These are phyloP conservation scores for Ichthyophonus hoferi DNA, from an alignment of 208 protist species.

Conservation along the genomic window DNA sequence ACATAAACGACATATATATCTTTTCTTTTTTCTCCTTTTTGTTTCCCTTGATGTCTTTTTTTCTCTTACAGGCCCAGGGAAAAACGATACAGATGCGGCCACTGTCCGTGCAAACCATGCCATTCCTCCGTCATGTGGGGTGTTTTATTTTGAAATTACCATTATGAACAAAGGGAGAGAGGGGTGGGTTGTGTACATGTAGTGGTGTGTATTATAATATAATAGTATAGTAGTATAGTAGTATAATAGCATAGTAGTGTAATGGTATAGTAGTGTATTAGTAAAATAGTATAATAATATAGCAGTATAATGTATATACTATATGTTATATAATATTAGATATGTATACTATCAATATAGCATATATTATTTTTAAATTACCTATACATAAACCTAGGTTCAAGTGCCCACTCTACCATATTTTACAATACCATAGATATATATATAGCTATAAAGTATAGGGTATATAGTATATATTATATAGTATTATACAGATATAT, in stretches of 20 bases:
- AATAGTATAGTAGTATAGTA: neutral
- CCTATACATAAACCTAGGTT: no score
- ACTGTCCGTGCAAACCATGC: conserved; percentile 31
- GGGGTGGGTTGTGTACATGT: conserved; percentile 18
- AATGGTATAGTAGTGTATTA: neutral
- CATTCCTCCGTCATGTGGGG: conserved; percentile 32
- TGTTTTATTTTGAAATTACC: conserved; percentile 47
- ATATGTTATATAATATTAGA: neutral
- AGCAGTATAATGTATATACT: no score
- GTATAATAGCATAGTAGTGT: neutral
- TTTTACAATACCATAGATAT: no score
- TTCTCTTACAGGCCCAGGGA: conserved; percentile 22
- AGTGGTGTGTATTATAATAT: neutral
- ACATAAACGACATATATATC: no score
- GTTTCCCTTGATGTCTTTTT: neutral
- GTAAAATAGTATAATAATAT: no score
- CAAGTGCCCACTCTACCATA: no score
- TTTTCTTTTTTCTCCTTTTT: no score
- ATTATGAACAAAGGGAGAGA: conserved; percentile 28
- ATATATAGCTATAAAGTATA: no score
- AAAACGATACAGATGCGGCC: conserved; percentile 37
- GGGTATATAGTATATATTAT: neutral
- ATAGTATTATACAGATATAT: neutral
- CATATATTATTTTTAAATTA: neutral
- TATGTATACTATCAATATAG: neutral